Base-by-base conservation (phyloP, 805 yeast species). In the Pichia phayaonensis region DNA sequence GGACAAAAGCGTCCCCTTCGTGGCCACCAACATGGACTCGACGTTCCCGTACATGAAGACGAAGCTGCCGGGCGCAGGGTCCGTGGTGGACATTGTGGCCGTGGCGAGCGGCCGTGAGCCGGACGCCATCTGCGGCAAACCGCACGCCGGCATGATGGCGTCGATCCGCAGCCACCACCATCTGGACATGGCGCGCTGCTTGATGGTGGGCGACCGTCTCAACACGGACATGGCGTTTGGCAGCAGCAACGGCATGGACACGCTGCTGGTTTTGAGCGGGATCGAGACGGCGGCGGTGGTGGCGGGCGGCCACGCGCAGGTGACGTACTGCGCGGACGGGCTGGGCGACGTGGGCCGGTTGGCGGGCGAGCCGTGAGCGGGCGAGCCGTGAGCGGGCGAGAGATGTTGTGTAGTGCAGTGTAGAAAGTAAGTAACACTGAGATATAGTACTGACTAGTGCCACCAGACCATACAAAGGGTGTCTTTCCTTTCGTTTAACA, bases 171-270 rank as follows among this genome's bases (percentile, higher is more conserved):
- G 86, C 3, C 80, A 81, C 36, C 75, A 79, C 51, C 66, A 76
- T 20, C 71, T 80, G 34, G 81, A 81, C 47, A 78, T 80, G 47
- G 56, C 69, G 4, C 75, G 79, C 51, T 83, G 95, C 13, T 76
- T 92, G 56, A 94, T 94, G 98, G 80, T 94, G 51, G 99, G 99
- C 21, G 99, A 94, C 65, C 76, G 99, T 57, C 73, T 94, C 52
- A 92, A 94, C 66, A 94, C 99, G 0, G 99, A 94, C 61, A 92
- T 94, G 83, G 79, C 77, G 62, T 94, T 94, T 66, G 99, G 98
- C 42, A 74, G 79, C 50, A 83, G 82, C 52, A 96, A 96, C 48
- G 94, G 94, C 1, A 74, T 94, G 42, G 90, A 84, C 49, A 90
- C 98, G 2, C 67, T 94, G 51, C 72, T 94, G 58, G 99, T 94